A percentile compares a stretch with the other conserved stretches of the same genome.
These are phyloP conservation scores for Cladophialophora yegresii DNA, from an alignment of 2,329 filamentous ascomycete genomes.

Conservation along the genomic window DNA sequence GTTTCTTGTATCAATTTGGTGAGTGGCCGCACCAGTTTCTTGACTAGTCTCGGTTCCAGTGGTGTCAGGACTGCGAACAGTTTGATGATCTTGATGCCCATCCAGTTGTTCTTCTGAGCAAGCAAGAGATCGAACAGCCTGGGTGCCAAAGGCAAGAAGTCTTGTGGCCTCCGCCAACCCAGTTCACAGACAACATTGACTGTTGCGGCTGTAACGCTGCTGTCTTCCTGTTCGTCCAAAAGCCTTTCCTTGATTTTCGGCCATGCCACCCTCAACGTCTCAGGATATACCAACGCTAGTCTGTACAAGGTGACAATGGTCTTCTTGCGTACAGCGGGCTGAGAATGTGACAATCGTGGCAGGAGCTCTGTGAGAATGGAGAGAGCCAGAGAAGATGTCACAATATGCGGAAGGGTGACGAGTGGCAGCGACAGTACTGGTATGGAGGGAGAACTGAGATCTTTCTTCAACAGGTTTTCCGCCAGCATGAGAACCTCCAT, in stretches of 20 bases:
- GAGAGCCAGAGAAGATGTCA: conserved; percentile 87
- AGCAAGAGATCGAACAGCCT: conserved; percentile 90
- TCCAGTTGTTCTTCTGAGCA: conserved; percentile 96
- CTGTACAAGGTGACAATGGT: conserved; percentile 92
- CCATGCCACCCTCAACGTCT: conserved; percentile 89
- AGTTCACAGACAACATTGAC: conserved; percentile 97
- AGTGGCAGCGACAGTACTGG: conserved; percentile 84
- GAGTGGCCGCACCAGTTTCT: conserved; percentile 85
- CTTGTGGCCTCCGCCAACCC: conserved; percentile 88
- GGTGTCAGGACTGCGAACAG: conserved; percentile 96
- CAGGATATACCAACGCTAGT: conserved; percentile 91
- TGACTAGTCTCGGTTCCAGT: conserved; percentile 84
- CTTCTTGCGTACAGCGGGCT: conserved; percentile 87
- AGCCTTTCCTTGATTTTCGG: conserved; percentile 95
- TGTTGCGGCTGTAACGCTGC: conserved; percentile 91
- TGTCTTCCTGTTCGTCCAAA: conserved; percentile 85
- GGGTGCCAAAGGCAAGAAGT: conserved; percentile 89
- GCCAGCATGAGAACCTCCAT: conserved; percentile 98
- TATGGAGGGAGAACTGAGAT: conserved; percentile 66
- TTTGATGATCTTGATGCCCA: conserved; percentile 99
- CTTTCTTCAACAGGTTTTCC: conserved; percentile 92
- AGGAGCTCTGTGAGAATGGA: conserved; percentile 84
- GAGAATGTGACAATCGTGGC: conserved; percentile 81
- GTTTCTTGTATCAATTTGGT: conserved; percentile 93
- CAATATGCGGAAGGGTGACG: conserved; percentile 87